These are phyloP conservation scores for Ajuga reptans DNA, from an alignment of 305 asterid genomes.

Conservation along the genomic window DNA sequence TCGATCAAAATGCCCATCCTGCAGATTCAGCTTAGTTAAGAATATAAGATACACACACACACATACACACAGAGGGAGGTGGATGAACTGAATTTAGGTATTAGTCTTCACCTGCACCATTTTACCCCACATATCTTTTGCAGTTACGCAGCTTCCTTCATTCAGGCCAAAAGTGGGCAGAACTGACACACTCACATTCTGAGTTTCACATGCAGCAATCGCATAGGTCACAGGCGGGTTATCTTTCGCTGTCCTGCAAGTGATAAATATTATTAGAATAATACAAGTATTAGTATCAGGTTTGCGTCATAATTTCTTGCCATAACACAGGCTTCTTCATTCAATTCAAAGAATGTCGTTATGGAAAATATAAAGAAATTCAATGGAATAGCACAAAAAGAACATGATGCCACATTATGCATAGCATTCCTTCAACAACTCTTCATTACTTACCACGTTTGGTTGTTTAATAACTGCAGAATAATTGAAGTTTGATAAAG, in stretches of 20 bases:
- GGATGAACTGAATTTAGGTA: background rate
- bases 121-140: conserved; percentile 92
- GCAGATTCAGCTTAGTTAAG: conserved; percentile 18
- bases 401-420: background rate
- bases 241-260: conserved; percentile 77
- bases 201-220: conserved; percentile 94
- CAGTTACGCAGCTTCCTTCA: conserved; percentile 76
- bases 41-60: background rate
- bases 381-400: background rate
- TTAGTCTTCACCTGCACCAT: conserved; percentile 63
- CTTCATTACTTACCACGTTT: background rate
- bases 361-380: background rate
- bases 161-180: conserved; percentile 86
- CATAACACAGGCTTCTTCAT: background rate
- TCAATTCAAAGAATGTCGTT: background rate
- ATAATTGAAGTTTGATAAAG: background rate
- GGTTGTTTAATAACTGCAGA: background rate
- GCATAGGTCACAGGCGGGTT: conserved; percentile 93
- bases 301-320: background rate
- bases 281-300: background rate
- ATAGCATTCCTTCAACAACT: background rate
- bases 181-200: conserved; percentile 84
- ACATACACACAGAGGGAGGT: background rate
- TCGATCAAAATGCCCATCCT: conserved; percentile 91
- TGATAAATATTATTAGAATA: conserved; percentile 6